Conservation (phyloP, 306 rosid genomes). For the Cicer chorassanicum region DNA sequence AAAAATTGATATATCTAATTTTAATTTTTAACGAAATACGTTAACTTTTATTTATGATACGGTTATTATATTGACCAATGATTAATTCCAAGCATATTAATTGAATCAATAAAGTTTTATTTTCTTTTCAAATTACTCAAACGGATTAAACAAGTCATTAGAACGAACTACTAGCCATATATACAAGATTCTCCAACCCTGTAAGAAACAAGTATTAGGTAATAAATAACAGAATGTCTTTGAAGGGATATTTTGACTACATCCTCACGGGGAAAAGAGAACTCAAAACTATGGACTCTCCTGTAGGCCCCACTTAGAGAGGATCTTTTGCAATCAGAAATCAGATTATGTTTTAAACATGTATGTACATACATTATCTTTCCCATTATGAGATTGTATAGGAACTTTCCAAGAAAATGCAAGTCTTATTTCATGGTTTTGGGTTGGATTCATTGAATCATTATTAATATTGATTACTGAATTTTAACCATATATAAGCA, state of each 20-base stretch:
- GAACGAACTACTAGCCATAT: background rate
- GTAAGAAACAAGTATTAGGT: constrained; percentile 31
- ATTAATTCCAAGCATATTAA: too few relatives aligned
- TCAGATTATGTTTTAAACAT: constrained; percentile 40
- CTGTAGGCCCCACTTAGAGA: background rate
- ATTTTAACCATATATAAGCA: constrained; percentile 33
- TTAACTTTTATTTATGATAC: too few relatives aligned
- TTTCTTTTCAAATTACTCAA: too few relatives aligned
- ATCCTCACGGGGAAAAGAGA: constrained; percentile 46
- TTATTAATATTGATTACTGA: background rate
- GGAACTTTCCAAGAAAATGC: constrained; percentile 49
- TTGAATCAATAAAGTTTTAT: too few relatives aligned
- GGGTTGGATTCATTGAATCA: constrained; percentile 45
- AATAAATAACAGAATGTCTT: constrained; percentile 55
- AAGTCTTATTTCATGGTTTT: constrained; percentile 3
- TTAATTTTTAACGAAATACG: too few relatives aligned
- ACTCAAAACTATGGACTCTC: constrained; percentile 32
- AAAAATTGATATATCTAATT: too few relatives aligned
- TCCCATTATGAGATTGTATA: background rate
- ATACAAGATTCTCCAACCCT: constrained; percentile 14
- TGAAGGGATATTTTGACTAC: constrained; percentile 45
- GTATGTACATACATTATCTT: constrained; percentile 16
- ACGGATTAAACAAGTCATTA: too few relatives aligned
- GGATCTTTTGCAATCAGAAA: constrained; percentile 13
- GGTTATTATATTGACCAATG: too few relatives aligned